Evolutionary conservation across 1,284 basidiomycete genomes (phyloP), one percentile per base, ranked within the genome.

Genomic region (Trametes polyzona): DNA sequence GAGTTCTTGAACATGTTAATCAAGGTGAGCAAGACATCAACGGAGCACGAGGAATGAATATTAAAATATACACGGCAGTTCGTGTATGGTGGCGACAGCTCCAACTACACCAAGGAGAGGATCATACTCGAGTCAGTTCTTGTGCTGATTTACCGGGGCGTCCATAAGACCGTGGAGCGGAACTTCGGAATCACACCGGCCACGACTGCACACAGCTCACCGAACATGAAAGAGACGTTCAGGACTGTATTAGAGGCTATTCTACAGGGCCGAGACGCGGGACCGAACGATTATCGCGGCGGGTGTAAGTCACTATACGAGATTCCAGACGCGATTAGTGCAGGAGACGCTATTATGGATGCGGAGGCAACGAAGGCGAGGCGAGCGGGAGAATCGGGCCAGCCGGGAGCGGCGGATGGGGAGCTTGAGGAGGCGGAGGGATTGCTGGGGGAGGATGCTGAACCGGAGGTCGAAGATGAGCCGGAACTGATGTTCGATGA

Each of bases 1-100:
- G 69, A 71, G 47, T 47, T 59, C 0, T 61, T 66, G 37, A 71
- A 71, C 43, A 49, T 65, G 8, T 62, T 55, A 16, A 63, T 51
- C 16, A 70, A 69, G 58, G 66, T 66, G 43, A 50, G 12, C n/a
- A n/a, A 14, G 5, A 42, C 3, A 8, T 8, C 17, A n/a, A 7
- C 6, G 10, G 6, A 10, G 2, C 3, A 14, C 3, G 27, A 42
- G 3, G 27, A 14, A 3, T 5, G 6, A 12, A 4, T 10, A 24
- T 26, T 16, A n/a, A 24, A 43, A 1, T 10, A 11, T 52, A 53
- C 44, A n/a, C n/a, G n/a, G 37, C 23, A 16, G 63, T 58, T 29
- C 23, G 47, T 19, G 4, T 51, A 32, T 47, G 36, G 47, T 9
- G 47, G 47, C 4, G 47, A 40, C 2, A 17, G 47, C 35, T 29